Percentiles rank a stretch among this genome's conserved stretches.
Evolutionary conservation across 2,329 filamentous ascomycete species (phyloP).

Genomic region (Emericellopsis cladophorae): DNA sequence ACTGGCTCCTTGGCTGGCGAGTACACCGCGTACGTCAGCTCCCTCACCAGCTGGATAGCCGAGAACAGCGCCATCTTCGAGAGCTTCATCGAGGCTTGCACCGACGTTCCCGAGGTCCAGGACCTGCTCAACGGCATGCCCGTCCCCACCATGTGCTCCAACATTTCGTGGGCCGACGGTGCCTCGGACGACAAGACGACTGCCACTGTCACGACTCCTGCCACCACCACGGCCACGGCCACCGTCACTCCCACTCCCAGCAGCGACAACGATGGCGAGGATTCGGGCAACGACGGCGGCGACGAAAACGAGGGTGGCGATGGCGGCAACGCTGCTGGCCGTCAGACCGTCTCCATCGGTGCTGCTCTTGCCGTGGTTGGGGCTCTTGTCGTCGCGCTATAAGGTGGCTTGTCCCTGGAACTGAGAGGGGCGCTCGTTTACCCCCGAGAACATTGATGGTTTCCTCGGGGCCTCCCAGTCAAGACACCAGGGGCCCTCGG

Average conservation of each 20-base stretch:
- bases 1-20: slow-evolving; percentile 13
- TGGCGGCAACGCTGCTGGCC: background rate
- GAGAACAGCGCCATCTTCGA: slow-evolving; percentile 7
- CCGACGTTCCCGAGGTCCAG: slow-evolving; percentile 12
- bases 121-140: background rate
- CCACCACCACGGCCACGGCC: background rate
- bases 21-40: slow-evolving; percentile 10
- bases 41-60: slow-evolving; percentile 10
- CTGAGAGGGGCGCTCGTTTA: no score
- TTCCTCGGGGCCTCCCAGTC: no score
- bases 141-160: background rate
- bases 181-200: background rate
- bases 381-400: no score
- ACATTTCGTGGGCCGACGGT: background rate
- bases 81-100: slow-evolving; percentile 12
- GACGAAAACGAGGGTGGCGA: background rate
- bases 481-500: no score
- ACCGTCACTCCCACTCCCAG: background rate
- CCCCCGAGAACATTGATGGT: no score
- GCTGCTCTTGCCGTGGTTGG: background rate
- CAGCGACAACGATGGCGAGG: background rate
- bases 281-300: background rate
- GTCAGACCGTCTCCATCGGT: background rate
- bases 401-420: no score
- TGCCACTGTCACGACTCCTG: background rate